These are phyloP conservation scores for Mycotypha africana DNA, from an alignment of 371 early-diverging fungal genomes.

Conservation along the genomic window DNA sequence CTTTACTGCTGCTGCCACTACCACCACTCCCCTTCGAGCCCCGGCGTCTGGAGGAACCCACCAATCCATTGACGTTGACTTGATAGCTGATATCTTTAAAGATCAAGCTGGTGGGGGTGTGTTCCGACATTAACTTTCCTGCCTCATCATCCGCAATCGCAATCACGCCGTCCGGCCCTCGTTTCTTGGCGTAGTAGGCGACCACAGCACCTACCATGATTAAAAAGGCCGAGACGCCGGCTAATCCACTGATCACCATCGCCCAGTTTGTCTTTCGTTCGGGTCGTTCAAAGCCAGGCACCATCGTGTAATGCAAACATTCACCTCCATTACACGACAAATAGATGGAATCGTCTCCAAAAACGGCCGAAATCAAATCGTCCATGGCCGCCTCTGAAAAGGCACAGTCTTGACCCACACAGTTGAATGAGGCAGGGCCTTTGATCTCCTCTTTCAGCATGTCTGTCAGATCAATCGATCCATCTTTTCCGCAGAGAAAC, in stretches of 20 bases:
- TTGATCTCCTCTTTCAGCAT: slow-evolving; percentile 65
- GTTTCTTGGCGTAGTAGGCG: slow-evolving; percentile 33
- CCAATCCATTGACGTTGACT: neutral
- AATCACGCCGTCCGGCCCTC: slow-evolving; percentile 24
- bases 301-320: slow-evolving; percentile 83
- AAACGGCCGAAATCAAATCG: slow-evolving; percentile 61
- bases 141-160: slow-evolving; percentile 53
- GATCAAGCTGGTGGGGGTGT: slow-evolving; percentile 60
- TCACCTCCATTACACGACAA: slow-evolving; percentile 73
- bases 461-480: slow-evolving; percentile 68
- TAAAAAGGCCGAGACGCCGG: slow-evolving; percentile 54
- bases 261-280: slow-evolving; percentile 54
- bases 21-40: too few relatives aligned
- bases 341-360: slow-evolving; percentile 74
- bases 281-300: slow-evolving; percentile 71
- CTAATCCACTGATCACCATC: slow-evolving; percentile 55
- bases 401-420: slow-evolving; percentile 54
- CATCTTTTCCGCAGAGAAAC: slow-evolving; percentile 76
- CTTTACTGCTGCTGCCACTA: neutral
- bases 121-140: slow-evolving; percentile 69
- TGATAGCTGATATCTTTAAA: slow-evolving; percentile 66
- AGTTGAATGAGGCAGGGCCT: slow-evolving; percentile 72
- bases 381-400: slow-evolving; percentile 76
- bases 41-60: too few relatives aligned
- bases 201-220: slow-evolving; percentile 38